Evolutionary conservation across 306 rosid species (phyloP).

Genomic region (Pyrus bretschneideri): DNA sequence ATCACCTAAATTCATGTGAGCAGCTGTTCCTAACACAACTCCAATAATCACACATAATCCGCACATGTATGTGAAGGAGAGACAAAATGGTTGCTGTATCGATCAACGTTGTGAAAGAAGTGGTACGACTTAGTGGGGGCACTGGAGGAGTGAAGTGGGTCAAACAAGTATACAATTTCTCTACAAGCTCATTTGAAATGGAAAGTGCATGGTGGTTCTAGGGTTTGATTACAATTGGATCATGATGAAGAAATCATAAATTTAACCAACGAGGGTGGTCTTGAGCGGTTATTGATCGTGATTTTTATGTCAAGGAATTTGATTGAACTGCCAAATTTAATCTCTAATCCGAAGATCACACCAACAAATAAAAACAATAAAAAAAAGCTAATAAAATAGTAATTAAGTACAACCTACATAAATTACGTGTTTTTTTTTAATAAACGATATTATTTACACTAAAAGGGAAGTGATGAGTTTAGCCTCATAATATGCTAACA

Average conservation of each 20-base stretch:
- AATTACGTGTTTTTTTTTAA: background rate
- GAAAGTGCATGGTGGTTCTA: background rate
- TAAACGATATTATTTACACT: too few species aligned
- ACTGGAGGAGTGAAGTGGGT: background rate
- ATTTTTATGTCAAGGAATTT: too few species aligned
- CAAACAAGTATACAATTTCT: background rate
- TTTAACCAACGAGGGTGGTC: background rate
- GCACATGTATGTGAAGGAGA: background rate
- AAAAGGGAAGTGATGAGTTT: too few species aligned
- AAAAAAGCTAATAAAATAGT: background rate
- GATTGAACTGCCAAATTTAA: background rate
- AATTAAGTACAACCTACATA: background rate
- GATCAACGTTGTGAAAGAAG: background rate
- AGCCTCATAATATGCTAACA: too few species aligned
- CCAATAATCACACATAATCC: background rate
- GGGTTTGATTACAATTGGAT: background rate
- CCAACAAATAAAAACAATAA: background rate
- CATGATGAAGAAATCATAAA: conserved; percentile 14
- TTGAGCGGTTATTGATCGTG: background rate
- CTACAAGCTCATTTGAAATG: background rate
- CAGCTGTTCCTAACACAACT: background rate
- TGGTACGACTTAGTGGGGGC: background rate
- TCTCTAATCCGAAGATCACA: background rate
- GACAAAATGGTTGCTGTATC: background rate
- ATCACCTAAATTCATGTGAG: too few species aligned